Conservation (phyloP, 495 filamentous ascomycete species). For the Aspergillus nanangensis region DNA sequence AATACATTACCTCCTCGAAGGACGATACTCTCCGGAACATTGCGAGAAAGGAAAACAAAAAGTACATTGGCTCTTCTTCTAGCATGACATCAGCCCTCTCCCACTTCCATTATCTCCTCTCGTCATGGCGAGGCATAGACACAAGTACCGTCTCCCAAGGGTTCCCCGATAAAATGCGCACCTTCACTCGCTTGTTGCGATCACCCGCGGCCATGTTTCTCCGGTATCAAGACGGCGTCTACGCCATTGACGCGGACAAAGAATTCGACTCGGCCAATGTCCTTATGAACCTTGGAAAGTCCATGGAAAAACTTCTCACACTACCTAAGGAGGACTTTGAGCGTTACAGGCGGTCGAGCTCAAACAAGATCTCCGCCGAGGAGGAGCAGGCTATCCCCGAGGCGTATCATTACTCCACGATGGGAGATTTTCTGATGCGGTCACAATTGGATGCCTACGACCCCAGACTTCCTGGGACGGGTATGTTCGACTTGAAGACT, state of each 20-base stretch:
- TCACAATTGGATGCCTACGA: conserved; percentile 95
- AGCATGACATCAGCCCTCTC: conserved; percentile 86
- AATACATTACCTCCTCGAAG: conserved; percentile 84
- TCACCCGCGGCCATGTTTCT: conserved; percentile 79
- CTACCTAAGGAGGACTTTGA: conserved; percentile 76
- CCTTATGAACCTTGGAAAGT: conserved; percentile 84
- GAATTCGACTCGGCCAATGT: conserved; percentile 83
- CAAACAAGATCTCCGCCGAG: conserved; percentile 57
- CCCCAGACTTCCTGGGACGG: conserved; percentile 77
- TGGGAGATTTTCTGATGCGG: conserved; percentile 90
- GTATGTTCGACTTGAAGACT: conserved; percentile 97
- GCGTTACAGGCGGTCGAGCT: conserved; percentile 65
- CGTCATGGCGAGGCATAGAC: conserved; percentile 72
- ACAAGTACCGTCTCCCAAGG: conserved; percentile 55
- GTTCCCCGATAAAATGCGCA: conserved; percentile 54
- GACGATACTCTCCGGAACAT: conserved; percentile 63
- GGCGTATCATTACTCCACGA: conserved; percentile 80
- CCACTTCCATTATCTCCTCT: conserved; percentile 92
- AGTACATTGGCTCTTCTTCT: conserved; percentile 91
- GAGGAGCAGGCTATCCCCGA: conserved; percentile 64
- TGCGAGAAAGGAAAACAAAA: conserved; percentile 64
- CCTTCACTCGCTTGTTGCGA: conserved; percentile 67
- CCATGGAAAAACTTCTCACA: conserved; percentile 95
- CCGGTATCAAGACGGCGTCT: conserved; percentile 75
- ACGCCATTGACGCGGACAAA: conserved; percentile 98